Evolutionary conservation across 108 stramenopile genomes (phyloP), one percentile per base, ranked within the genome.

Genomic region (Nitzschia palea): DNA sequence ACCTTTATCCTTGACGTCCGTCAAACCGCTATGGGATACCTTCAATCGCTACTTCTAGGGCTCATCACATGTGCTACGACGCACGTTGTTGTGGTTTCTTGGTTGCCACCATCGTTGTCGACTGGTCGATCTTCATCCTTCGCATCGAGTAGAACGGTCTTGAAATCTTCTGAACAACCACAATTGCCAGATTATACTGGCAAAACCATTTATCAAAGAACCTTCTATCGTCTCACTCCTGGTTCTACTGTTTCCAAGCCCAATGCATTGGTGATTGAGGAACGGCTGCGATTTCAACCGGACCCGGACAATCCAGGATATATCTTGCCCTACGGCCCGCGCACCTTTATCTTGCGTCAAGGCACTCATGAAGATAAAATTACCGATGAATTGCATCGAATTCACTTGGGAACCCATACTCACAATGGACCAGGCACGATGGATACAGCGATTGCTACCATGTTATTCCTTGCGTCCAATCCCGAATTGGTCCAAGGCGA

Each of bases 181-280:
- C 26, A 55, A 37, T 4, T 45, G 8, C 43, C 56, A 33, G 70
- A 67, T 34, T 68, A 45, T 28, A 63, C 58, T 4, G 70, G 66
- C 12, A 78, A 78, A 31, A 67, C 48, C 0, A 65, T 80, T 2
- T 74, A 66, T 51, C 79, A 80, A 54, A 55, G 73, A 35, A 78
- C 84, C 31, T 84, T 82, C 68, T 85, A 89, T 34, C 73, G 85
- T 40, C 62, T 82, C 9, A 73, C 85, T 22, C 81, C 80, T 14
- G 70, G 70, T 31, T 62, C 68, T 3, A 59, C 59, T n/a, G 70
- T 71, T 1, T 45, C 54, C 4, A 25, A 44, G 17, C 68, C 65
- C 20, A 69, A 69, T 31, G 61, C 61, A 0, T 5, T 76, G 2
- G 52, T 68, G 31, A 20, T 76, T 1, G 76, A 77, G 36, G 76